Percentiles rank a stretch among this genome's conserved stretches.
phyloP scores from a whole-genome alignment of 768 basidiomycete species.

The Porpolomopsis calyptriformis region DNA sequence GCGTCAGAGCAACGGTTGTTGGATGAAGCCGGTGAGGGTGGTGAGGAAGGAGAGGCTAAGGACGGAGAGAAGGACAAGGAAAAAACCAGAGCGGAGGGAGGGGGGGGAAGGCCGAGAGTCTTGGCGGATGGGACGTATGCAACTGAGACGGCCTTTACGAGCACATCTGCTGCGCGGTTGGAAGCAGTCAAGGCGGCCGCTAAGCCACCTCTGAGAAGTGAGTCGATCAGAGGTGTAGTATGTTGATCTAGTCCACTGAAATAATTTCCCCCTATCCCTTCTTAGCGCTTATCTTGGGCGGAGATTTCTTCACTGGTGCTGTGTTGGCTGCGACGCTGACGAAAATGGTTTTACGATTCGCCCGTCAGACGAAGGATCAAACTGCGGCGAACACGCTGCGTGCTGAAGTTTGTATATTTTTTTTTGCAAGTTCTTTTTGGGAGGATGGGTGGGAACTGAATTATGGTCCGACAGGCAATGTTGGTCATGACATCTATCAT shows the following conservation, averaged over 20 bases:
- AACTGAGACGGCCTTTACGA: conserved; percentile 84
- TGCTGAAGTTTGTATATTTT: conserved; percentile 56
- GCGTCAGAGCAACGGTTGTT: conserved; percentile 79
- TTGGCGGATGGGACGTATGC: conserved; percentile 97
- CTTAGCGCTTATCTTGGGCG: conserved; percentile 75
- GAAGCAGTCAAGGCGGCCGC: conserved; percentile 79
- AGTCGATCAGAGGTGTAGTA: conserved; percentile 15
- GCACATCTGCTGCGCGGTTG: conserved; percentile 46
- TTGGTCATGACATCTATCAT: conserved; percentile 96
- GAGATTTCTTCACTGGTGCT: conserved; percentile 94
- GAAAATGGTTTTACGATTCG: conserved; percentile 79
- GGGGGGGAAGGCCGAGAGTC: conserved; percentile 58
- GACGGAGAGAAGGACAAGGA: conserved; percentile 41
- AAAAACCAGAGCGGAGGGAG: conserved; percentile 32
- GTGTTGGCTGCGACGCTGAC: conserved; percentile 85
- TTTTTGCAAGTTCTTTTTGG: no score
- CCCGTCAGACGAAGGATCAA: conserved; percentile 39
- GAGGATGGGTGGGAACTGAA: no score
- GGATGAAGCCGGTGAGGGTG: conserved; percentile 51
- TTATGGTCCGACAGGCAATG: conserved; percentile 56
- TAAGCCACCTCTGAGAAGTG: conserved; percentile 85
- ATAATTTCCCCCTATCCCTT: no score
- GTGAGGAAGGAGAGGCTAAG: conserved; percentile 37
- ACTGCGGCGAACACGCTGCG: conserved; percentile 55
- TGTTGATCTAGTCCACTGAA: conserved; percentile 1